Conservation (phyloP, 192 early-diverging fungal genomes). For the Backusella morwellensis region DNA sequence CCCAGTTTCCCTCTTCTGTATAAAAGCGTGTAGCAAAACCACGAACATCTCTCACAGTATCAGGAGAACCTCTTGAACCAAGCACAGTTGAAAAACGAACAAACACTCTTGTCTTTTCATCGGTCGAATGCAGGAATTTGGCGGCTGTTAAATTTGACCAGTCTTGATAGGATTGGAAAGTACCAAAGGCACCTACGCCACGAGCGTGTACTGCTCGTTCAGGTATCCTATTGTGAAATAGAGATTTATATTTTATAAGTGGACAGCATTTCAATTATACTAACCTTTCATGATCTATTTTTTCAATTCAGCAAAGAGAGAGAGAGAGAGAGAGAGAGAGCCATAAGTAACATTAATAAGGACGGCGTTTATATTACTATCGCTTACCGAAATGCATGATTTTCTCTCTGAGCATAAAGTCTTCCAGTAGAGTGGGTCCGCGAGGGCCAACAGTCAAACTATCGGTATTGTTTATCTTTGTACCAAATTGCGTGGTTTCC, state of each 20-base stretch:
- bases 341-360: neutral
- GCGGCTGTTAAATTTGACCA: slow-evolving; percentile 39
- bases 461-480: slow-evolving; percentile 27
- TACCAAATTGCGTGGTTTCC: slow-evolving; percentile 23
- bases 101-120: slow-evolving; percentile 45
- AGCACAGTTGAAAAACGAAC: slow-evolving; percentile 46
- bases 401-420: slow-evolving; percentile 23
- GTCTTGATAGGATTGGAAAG: slow-evolving; percentile 38
- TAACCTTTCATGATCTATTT: neutral
- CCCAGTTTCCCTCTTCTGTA: slow-evolving; percentile 30
- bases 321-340: too few species aligned
- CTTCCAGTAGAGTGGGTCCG: slow-evolving; percentile 30
- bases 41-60: slow-evolving; percentile 42
- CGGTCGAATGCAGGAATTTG: slow-evolving; percentile 22
- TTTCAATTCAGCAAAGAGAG: neutral
- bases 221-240: slow-evolving; percentile 16
- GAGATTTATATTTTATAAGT: neutral
- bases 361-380: neutral
- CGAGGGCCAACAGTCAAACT: slow-evolving; percentile 23
- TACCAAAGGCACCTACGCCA: slow-evolving; percentile 44
- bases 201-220: slow-evolving; percentile 42
- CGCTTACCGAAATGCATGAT: slow-evolving; percentile 27
- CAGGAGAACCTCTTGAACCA: slow-evolving; percentile 36
- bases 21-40: slow-evolving; percentile 29
- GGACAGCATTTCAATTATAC: neutral